These are phyloP conservation scores for Oryza meridionalis DNA, from an alignment of 176 grass and related monocot genomes.

Conservation along the genomic window DNA sequence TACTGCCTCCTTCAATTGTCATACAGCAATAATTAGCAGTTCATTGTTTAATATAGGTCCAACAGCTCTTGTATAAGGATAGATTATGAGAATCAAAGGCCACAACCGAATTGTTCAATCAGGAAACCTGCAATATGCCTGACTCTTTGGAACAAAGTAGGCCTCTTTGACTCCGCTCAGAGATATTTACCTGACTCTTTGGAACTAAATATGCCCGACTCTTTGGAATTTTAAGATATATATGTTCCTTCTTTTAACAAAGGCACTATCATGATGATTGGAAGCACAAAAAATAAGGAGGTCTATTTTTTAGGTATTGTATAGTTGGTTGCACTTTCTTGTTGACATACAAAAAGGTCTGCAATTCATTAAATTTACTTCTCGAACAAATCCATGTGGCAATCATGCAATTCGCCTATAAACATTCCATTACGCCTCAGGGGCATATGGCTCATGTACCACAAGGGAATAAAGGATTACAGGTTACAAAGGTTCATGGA, in stretches of 20 bases:
- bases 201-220: no score
- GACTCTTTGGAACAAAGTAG: background rate
- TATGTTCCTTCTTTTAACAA: background rate
- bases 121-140: background rate
- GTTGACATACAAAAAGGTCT: background rate
- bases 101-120: background rate
- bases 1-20: background rate
- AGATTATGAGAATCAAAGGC: background rate
- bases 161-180: background rate
- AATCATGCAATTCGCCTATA: slow-evolving; percentile 11
- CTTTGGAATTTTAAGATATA: background rate
- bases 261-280: background rate
- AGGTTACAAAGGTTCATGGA: slow-evolving; percentile 5
- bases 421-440: background rate
- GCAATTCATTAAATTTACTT: background rate
- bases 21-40: background rate
- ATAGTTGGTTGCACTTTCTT: slow-evolving; percentile 10
- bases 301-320: background rate
- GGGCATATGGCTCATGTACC: slow-evolving; percentile 23
- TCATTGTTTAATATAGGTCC: background rate
- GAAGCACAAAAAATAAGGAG: background rate
- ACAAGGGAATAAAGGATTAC: slow-evolving; percentile 4
- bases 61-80: background rate
- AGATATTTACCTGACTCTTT: background rate
- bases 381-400: background rate